Evolutionary conservation across 164 flowering plant genomes (phyloP).

Genomic region (Sextonia rubra): DNA sequence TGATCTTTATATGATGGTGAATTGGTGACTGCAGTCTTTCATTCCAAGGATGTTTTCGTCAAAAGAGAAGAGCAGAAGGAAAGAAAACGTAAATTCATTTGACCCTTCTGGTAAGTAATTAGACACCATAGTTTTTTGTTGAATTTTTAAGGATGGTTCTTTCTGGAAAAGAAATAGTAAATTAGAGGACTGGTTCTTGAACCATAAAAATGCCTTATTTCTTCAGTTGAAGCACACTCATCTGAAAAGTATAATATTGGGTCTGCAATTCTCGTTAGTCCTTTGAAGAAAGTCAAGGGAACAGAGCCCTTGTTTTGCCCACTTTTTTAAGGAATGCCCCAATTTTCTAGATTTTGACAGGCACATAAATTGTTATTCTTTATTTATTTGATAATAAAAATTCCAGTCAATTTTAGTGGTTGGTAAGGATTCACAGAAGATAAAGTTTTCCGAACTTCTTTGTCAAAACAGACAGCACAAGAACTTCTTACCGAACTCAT

Average conservation of each 20-base stretch:
- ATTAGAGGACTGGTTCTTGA: no score
- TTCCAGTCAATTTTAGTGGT: constrained; percentile 6
- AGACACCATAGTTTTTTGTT: neutral
- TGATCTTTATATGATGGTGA: neutral
- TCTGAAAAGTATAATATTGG: neutral
- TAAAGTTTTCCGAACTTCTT: neutral
- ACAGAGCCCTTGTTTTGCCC: neutral
- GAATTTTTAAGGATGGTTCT: neutral
- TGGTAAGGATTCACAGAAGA: constrained; percentile 5
- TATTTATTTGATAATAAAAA: neutral
- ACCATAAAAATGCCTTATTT: neutral
- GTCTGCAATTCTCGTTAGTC: neutral
- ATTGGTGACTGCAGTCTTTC: constrained; percentile 16
- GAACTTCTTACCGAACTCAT: constrained; percentile 5
- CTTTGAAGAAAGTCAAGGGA: neutral
- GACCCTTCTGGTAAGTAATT: constrained; percentile 15
- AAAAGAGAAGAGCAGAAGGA: constrained; percentile 16
- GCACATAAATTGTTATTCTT: neutral
- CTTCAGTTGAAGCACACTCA: neutral
- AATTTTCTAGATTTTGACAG: neutral
- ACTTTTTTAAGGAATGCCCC: neutral
- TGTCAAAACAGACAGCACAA: constrained; percentile 1
- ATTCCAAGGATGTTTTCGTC: constrained; percentile 16
- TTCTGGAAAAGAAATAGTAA: neutral
- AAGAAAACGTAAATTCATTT: constrained; percentile 6